Evolutionary conservation across 306 rosid genomes (phyloP), one percentile per base, ranked within the genome.

Genomic region (Astragalus glycyphyllos): DNA sequence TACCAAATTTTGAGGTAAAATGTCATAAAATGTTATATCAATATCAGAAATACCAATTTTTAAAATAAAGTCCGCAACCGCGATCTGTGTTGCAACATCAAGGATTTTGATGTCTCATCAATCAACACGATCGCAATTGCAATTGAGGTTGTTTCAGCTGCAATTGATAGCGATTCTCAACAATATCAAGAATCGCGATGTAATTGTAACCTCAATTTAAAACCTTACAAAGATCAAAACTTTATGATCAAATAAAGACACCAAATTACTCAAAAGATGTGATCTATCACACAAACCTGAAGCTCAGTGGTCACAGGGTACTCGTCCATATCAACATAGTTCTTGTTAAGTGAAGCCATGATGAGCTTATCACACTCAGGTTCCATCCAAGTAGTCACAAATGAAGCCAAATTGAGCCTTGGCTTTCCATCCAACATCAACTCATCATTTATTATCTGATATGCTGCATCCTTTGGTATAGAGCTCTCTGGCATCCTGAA

Each of bases 261-360:
- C 37, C 41, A 55, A 62, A 35, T 23, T 11, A 58, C 23, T 12
- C 53, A 77, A 62, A 62, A 58, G 29, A 58, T 37, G 47, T n/a
- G n/a, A n/a, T 10, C 51, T 15, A 1, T 44, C 1, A 23, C 8
- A 57, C 46, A 59, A 16, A 73, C 98, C 91, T 92, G 98, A 48
- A 92, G 88, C 58, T 92, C 98, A 41, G 98, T 92, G 59, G 98
- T 92, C 59, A 92, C 87, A 15, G 98, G 98, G 70, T 92, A 92
- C 84, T 92, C 98, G 29, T 92, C 98, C 98, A 92, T 92, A 69
- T 92, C 98, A 17, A 92, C 98, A 45, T 90, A 92, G 85, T 92
- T 92, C 82, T 92, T 92, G 83, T 88, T 92, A 9, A 92, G 71
- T 37, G 98, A 49, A 50, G 84, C 84, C 92, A 86, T 82, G 72